Conservation (phyloP, 768 basidiomycete genomes). For the Gymnopilus junonius region DNA sequence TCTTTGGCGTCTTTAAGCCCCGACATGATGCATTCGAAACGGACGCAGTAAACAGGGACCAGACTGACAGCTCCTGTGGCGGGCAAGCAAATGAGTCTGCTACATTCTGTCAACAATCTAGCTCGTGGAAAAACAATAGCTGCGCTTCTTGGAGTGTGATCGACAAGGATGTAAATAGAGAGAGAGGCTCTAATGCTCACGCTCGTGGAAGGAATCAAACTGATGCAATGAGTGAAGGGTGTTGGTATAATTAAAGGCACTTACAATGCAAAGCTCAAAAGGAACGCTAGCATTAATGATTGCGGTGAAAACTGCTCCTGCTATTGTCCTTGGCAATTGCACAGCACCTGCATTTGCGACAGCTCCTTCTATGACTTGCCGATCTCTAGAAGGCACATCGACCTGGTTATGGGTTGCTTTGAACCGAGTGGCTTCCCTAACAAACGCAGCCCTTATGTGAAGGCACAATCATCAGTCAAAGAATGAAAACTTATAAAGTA, state of each 20-base stretch:
- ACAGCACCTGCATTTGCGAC: constrained; percentile 18
- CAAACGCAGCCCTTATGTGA: constrained; percentile 25
- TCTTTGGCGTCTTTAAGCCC: not conserved
- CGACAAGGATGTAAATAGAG: not conserved
- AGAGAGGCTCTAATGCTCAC: constrained; percentile 6
- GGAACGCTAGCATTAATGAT: constrained; percentile 28
- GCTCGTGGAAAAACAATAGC: constrained; percentile 1
- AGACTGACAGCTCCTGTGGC: not conserved
- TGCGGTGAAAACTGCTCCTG: constrained; percentile 23
- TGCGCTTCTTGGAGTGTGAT: constrained; percentile 9
- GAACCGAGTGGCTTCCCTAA: constrained; percentile 31
- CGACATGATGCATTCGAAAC: not conserved
- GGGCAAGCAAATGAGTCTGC: not conserved
- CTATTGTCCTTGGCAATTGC: constrained; percentile 26
- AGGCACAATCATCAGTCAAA: not conserved
- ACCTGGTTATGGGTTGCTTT: constrained; percentile 25
- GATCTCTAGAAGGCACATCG: constrained; percentile 28
- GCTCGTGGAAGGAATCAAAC: constrained; percentile 24
- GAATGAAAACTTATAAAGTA: not conserved
- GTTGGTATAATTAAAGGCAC: constrained; percentile 4
- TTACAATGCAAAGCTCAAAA: constrained; percentile 31
- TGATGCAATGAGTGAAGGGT: constrained; percentile 4
- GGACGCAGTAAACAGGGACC: not conserved
- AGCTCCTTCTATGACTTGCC: constrained; percentile 27
- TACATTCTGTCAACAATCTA: constrained; percentile 20